Conservation (phyloP, 768 basidiomycete species). For the Saitozyma podzolica region DNA sequence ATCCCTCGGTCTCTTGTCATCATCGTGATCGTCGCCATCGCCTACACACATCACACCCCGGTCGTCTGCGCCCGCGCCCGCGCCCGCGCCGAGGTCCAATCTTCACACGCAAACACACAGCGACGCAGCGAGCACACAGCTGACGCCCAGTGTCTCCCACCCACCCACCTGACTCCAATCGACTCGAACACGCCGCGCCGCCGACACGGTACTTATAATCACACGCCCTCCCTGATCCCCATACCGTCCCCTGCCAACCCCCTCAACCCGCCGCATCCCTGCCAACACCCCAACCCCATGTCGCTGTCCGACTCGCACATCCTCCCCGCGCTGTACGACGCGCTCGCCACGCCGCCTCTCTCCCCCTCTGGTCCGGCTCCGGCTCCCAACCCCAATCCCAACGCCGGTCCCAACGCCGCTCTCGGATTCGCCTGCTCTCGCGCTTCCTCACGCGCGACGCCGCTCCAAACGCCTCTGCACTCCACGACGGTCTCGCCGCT, state of each 20-base stretch:
- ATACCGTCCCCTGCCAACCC: not conserved
- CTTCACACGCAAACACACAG: too few relatives aligned
- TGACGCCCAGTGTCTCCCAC: too few relatives aligned
- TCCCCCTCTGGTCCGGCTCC: constrained; percentile 6
- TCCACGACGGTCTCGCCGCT: too few relatives aligned
- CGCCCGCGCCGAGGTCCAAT: too few relatives aligned
- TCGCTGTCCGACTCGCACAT: constrained; percentile 31
- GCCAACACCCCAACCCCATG: constrained; percentile 15
- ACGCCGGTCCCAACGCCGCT: not conserved
- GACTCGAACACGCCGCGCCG: too few relatives aligned
- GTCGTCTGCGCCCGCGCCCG: too few relatives aligned
- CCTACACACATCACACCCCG: too few relatives aligned
- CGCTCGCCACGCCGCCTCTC: constrained; percentile 39
- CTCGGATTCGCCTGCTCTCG: too few relatives aligned
- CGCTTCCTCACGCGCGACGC: not conserved
- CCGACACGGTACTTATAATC: not conserved
- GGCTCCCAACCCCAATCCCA: not conserved
- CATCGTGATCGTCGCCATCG: too few relatives aligned
- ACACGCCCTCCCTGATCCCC: not conserved
- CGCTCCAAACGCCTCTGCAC: not conserved
- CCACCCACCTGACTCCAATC: too few relatives aligned
- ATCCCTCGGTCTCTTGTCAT: too few relatives aligned
- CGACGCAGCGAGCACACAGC: too few relatives aligned
- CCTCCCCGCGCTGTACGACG: constrained; percentile 41
- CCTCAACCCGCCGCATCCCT: not conserved